Evolutionary conservation across 352 stramenopile genomes (phyloP).

Genomic region (Pythium plurisporium): DNA sequence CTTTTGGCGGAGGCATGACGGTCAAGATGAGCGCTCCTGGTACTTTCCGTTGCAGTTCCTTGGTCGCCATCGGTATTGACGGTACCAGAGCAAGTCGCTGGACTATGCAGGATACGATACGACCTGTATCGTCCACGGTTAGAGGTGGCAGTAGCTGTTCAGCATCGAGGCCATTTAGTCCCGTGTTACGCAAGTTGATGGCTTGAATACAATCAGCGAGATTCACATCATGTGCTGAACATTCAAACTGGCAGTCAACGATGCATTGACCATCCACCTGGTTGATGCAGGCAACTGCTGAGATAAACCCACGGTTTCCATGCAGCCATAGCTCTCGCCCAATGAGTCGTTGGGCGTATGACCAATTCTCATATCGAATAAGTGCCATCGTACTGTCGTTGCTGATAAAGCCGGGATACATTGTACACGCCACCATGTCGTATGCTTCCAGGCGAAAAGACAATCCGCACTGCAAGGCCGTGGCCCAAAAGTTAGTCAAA

Average conservation of each 20-base stretch:
- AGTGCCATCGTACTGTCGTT: conserved; percentile 41
- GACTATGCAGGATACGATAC: conserved; percentile 37
- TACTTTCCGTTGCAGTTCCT: conserved; percentile 44
- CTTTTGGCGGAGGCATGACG: conserved; percentile 37
- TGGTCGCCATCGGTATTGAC: conserved; percentile 43
- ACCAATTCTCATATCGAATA: conserved; percentile 60
- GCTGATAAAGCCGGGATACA: conserved; percentile 54
- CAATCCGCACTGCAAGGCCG: conserved; percentile 40
- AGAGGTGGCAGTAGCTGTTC: conserved; percentile 26
- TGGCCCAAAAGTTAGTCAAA: background rate
- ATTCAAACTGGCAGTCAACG: conserved; percentile 21
- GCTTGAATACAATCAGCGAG: conserved; percentile 33
- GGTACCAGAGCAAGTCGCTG: conserved; percentile 30
- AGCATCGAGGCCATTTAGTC: conserved; percentile 23
- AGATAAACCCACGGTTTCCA: conserved; percentile 31
- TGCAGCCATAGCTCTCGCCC: conserved; percentile 38
- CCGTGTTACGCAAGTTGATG: conserved; percentile 50
- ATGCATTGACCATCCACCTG: conserved; percentile 38
- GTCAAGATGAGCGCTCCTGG: conserved; percentile 33
- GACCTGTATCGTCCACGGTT: conserved; percentile 32
- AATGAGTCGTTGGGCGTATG: conserved; percentile 34
- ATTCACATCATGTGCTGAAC: background rate
- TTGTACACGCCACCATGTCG: conserved; percentile 39
- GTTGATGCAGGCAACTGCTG: conserved; percentile 33
- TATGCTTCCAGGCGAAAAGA: conserved; percentile 61